A percentile compares a stretch with the other conserved stretches of the same genome.
These are phyloP conservation scores for Endoconidiophora laricicola DNA, from an alignment of 2,329 filamentous ascomycete species.

Conservation along the genomic window DNA sequence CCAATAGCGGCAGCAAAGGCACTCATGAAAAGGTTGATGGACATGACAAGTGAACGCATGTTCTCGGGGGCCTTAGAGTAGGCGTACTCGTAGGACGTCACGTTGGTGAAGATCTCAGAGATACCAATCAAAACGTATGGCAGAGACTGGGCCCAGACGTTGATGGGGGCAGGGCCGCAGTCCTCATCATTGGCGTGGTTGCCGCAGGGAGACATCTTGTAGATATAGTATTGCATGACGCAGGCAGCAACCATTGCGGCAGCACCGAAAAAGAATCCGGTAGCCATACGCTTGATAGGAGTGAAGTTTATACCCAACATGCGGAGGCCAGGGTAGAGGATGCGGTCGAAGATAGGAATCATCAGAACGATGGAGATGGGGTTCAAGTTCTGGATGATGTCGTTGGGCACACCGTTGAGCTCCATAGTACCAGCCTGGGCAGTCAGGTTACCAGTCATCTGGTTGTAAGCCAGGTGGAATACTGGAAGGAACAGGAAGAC, in stretches of 20 bases:
- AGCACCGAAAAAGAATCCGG: conserved; percentile 50
- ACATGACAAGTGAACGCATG: conserved; percentile 63
- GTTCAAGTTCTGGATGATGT: conserved; percentile 60
- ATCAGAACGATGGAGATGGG: conserved; percentile 61
- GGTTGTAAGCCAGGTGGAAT: conserved; percentile 42
- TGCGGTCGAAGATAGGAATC: conserved; percentile 52
- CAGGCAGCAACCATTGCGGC: conserved; percentile 42
- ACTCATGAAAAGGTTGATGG: conserved; percentile 53
- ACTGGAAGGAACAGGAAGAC: conserved; percentile 56
- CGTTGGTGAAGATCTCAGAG: conserved; percentile 37
- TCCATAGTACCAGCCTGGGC: conserved; percentile 51
- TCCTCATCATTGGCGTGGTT: conserved; percentile 30
- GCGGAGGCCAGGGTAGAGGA: conserved; percentile 52
- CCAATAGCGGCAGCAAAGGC: conserved; percentile 53
- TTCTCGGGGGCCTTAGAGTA: conserved; percentile 64
- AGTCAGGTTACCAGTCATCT: conserved; percentile 43
- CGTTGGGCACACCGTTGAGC: conserved; percentile 58
- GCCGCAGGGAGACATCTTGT: conserved; percentile 45
- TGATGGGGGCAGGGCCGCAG: conserved; percentile 44
- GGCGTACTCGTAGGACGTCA: conserved; percentile 54
- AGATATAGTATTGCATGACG: conserved; percentile 46
- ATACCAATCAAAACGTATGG: conserved; percentile 35
- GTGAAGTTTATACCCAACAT: conserved; percentile 48
- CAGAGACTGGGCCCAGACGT: conserved; percentile 42
- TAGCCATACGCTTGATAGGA: conserved; percentile 59